Evolutionary conservation across 2,329 filamentous ascomycete genomes (phyloP), one percentile per base, ranked within the genome.

Genomic region (Verticillium alfalfae): DNA sequence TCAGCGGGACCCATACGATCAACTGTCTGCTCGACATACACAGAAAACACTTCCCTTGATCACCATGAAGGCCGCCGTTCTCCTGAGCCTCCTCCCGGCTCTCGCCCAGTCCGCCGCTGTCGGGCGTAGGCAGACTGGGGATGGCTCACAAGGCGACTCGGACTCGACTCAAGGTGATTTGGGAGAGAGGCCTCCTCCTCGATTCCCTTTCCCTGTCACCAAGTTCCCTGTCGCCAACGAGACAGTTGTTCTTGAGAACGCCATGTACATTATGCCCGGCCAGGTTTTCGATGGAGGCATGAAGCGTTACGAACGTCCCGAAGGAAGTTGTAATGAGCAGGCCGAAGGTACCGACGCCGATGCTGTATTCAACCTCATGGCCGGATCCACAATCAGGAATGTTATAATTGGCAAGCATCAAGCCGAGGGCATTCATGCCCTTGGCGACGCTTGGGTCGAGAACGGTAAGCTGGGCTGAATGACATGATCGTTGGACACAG

Each of bases 291-390:
- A 75, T 22, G 73, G 72, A 56, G 70, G 71, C 56, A 75, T 73
- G 72, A 71, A 71, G 49, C 71, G 71, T 4, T 78, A 73, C 62
- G 75, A 78, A 61, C 75, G 75, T 12, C 72, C 72, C 1, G 70
- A 71, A 49, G 75, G 74, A 26, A 74, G 73, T 60, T 82, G 80
- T 65, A 77, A 71, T 45, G 78, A 75, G 31, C 77, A 81, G 60
- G 70, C 69, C 1, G 79, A 82, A 67, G 79, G 79, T 22, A 73
- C 71, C 0, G 71, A 73, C 41, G 71, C 71, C 1, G 78, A 79
- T 59, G 66, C 75, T 2, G 75, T 77, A n/a, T 77, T 77, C 60
- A 71, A 75, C 57, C 66, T 77, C 36, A 61, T 72, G 9, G 64
- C 74, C 0, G 75, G 75, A 2, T 69, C 74, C 0, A 76, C 73